Base-by-base conservation (phyloP, 164 flowering plant species). In the Magnolia officinalis region DNA sequence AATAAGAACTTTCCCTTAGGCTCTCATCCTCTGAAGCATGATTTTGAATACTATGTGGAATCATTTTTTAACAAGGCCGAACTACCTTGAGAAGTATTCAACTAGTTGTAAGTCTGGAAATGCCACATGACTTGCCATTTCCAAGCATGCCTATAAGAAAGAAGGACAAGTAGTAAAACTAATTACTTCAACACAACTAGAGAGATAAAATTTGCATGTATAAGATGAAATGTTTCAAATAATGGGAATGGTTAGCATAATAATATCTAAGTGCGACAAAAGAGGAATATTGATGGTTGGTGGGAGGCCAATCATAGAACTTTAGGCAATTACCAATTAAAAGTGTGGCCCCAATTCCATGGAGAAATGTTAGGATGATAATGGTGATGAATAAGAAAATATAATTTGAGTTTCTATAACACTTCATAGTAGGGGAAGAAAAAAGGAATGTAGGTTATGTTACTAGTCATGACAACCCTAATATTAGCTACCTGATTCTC, bases 41-140 rank as follows among this genome's bases (percentile, higher is more conserved):
- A 45, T 72, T 72, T 72, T 72, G 31, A 23, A n/a, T 24, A 58
- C 65, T 72, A 16, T 19, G 65, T 14, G n/a, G n/a, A 59, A n/a
- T 64, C 50, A 58, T 72, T 20, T 18, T 71, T 49, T 19, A 8
- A 18, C 55, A 70, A 70, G 11, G 20, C 51, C 4, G 10, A 63
- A 9, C 63, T 72, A 19, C 24, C 29, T 26, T 50, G 7, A 52
- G 19, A 69, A 16, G n/a, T 69, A 37, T 37, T 37, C 8, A 16
- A 2, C 24, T n/a, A 31, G 50, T 49, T n/a, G 7, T n/a, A 24
- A 23, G 64, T 24, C 9, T 23, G 26, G 24, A 24, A 24, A 72
- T 72, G 63, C 64, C 20, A 58, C 74, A 71, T 71, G 73, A 20
- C 19, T 18, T 18, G 14, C 29, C 49, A 50, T 68, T 6, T 31